Base-by-base conservation (phyloP, 176 grass and related monocot genomes). In the Hyparrhenia diplandra region DNA sequence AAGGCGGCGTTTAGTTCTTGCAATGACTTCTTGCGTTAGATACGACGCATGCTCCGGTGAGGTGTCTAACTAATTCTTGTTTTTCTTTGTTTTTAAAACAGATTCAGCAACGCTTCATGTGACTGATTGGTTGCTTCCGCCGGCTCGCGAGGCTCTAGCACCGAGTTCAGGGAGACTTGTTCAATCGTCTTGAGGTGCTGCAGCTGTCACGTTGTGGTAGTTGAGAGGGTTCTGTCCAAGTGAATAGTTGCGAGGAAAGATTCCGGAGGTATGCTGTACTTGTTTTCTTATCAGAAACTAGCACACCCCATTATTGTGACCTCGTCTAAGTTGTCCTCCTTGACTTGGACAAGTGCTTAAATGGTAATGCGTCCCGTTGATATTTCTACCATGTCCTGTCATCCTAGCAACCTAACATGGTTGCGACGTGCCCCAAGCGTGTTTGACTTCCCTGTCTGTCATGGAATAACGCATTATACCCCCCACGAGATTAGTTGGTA, bases 381-480 rank as follows among this genome's bases (percentile, higher is more conserved):
- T 78, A 51, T 62, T 85, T 76, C 74, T 64, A 69, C 17, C 20
- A 10, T 6, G 8, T 54, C 61, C 67, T 74, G 32, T 71, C 47
- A 74, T 78, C 27, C 62, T 72, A 36, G 67, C 41, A 29, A 20
- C 43, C 64, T 69, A 65, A 65, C 67, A 75, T 54, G 74, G 61
- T 70, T 69, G 78, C 51, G 82, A 79, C 47, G 68, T 85, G 73
- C 71, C 64, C 67, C 86, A 63, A 74, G 67, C 77, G 57, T 74
- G 67, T 85, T 88, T 85, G 86, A 87, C 86, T 85, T 84, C 49
- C 35, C 67, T 77, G 25, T 66, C 59, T 75, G 29, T 34, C 47
- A 37, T 73, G 35, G 73, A 24, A 67, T 49, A 49, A 36, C 29
- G 28, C 66, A 67, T 73, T 46, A 45, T 77, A 8, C 6, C 45